A percentile compares a stretch with the other conserved stretches of the same genome.
phyloP scores from a whole-genome alignment of 768 basidiomycete species.

The Pulveroboletus frians region DNA sequence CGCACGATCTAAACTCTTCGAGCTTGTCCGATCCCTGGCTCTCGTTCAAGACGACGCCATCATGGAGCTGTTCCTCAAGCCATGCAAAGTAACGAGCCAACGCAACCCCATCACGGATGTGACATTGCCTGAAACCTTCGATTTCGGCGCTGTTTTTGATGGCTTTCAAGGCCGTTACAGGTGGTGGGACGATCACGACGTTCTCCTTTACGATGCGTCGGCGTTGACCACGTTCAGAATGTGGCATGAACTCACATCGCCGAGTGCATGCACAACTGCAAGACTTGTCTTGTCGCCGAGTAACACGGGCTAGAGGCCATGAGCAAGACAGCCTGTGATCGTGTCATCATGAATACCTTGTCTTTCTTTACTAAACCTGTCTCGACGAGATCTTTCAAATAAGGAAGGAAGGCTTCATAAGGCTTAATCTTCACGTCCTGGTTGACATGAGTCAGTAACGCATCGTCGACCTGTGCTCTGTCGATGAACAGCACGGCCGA shows the following conservation, averaged over 20 bases:
- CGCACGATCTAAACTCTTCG: slow-evolving; percentile 77
- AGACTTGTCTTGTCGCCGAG: slow-evolving; percentile 75
- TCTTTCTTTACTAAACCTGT: slow-evolving; percentile 33
- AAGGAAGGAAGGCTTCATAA: slow-evolving; percentile 63
- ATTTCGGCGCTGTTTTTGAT: slow-evolving; percentile 80
- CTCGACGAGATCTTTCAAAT: slow-evolving; percentile 48
- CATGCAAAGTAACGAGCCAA: slow-evolving; percentile 89
- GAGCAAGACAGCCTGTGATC: neutral
- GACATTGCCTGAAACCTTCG: slow-evolving; percentile 83
- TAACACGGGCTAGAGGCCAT: slow-evolving; percentile 55
- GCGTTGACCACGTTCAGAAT: neutral
- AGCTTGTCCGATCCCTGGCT: slow-evolving; percentile 75
- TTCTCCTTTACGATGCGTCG: slow-evolving; percentile 41
- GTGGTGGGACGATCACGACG: slow-evolving; percentile 59
- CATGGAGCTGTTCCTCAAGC: slow-evolving; percentile 78
- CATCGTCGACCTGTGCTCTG: slow-evolving; percentile 38
- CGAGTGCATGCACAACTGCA: slow-evolving; percentile 77
- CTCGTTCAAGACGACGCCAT: slow-evolving; percentile 64
- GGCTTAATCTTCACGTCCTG: slow-evolving; percentile 57
- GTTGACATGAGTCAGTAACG: slow-evolving; percentile 45
- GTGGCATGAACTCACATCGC: slow-evolving; percentile 42
- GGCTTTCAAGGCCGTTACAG: slow-evolving; percentile 72
- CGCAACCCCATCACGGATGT: slow-evolving; percentile 87
- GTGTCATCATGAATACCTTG: slow-evolving; percentile 19
- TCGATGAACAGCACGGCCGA: slow-evolving; percentile 66